Base-by-base conservation (phyloP, 805 yeast genomes). In the Teunomyces lycoperdinae region DNA sequence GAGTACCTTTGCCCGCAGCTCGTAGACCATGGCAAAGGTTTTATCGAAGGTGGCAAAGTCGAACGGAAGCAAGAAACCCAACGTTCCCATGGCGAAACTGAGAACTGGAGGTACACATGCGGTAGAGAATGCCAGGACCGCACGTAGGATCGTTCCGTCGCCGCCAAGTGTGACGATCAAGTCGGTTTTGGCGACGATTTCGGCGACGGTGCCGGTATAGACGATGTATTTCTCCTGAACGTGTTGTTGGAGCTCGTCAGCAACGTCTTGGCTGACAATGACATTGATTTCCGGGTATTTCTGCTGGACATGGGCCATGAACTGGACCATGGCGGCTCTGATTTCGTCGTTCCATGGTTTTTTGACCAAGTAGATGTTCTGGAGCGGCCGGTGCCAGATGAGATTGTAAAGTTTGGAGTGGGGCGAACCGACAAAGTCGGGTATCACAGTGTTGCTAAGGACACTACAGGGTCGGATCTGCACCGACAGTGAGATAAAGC, bases 121-220 rank as follows among this genome's bases (percentile, higher is more conserved):
- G 58, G 82, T 80, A 46, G 85, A 81, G 61, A 91, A 91, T 57
- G 82, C 71, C 4, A 94, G 82, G 0, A 89, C 92, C 0, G 92
- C 96, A 46, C 91, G 78, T 39, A 91, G 66, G 47, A 89, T 89
- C 0, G 97, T 91, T 4, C 98, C 98, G 65, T 91, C 98, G 14
- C 98, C 98, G n/a, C 98, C 98, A 34, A 91, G 66, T 0, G 96
- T 87, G 7, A 91, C 90, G 33, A 91, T 69, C 38, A 91, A 64
- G 60, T 91, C 98, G 0, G 96, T 80, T 56, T 83, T 87, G 9
- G 71, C 57, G 1, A 81, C 76, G 38, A 89, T 80, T 8, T 83
- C 85, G 9, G 71, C 67, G 13, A 65, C 64, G 3, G 77, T 57
- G 0, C 95, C 94, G 0, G 91, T 79, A 58, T 74, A 81, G 1